Conservation (phyloP, 805 yeast species). For the Peterozyma xylosa region DNA sequence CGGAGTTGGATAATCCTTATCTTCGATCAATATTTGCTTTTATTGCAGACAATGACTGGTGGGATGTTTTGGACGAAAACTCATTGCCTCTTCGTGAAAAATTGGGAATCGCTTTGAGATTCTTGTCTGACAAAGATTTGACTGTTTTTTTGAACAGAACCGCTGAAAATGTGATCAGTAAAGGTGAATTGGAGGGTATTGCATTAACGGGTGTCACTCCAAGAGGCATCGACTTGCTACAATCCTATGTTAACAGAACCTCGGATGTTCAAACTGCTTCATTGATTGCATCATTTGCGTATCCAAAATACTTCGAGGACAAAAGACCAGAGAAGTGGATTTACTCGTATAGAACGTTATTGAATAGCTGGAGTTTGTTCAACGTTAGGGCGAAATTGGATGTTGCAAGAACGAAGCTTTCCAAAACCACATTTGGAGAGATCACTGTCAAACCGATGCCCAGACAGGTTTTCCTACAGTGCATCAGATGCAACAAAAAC, state of each 20-base stretch:
- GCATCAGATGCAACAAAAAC: constrained; percentile 75
- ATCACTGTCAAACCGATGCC: constrained; percentile 45
- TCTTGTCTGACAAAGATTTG: constrained; percentile 72
- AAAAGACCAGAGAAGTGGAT: constrained; percentile 74
- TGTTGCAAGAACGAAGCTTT: constrained; percentile 61
- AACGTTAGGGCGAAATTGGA: constrained; percentile 79
- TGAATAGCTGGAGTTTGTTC: constrained; percentile 79
- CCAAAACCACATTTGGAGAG: constrained; percentile 42
- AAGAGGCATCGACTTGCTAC: constrained; percentile 70
- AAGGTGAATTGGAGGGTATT: constrained; percentile 88
- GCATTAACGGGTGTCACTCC: constrained; percentile 91
- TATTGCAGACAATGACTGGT: constrained; percentile 92
- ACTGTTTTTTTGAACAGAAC: constrained; percentile 63
- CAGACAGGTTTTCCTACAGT: constrained; percentile 74
- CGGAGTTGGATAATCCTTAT: constrained; percentile 87
- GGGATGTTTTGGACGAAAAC: constrained; percentile 88
- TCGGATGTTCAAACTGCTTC: constrained; percentile 92
- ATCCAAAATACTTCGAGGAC: constrained; percentile 77
- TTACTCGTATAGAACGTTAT: constrained; percentile 53
- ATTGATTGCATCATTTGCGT: constrained; percentile 69
- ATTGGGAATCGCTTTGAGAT: constrained; percentile 84
- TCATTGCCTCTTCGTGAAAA: constrained; percentile 84
- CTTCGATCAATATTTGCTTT: constrained; percentile 88
- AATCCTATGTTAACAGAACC: constrained; percentile 81
- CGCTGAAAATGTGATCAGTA: constrained; percentile 59